Conservation (phyloP, 169 alveolate genomes). For the Ichthyophthirius multifiliis region DNA sequence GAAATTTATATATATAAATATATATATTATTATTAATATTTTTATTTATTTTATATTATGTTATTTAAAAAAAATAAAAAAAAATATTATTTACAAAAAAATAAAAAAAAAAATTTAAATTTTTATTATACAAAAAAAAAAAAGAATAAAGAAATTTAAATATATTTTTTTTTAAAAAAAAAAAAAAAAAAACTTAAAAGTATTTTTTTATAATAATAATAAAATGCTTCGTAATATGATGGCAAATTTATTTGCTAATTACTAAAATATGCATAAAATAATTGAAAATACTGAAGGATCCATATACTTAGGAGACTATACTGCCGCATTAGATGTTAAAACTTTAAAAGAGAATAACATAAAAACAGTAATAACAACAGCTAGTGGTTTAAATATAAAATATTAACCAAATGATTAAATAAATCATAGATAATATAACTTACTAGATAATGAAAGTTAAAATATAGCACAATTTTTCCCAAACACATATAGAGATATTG, state of each 20-base stretch:
- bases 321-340: conserved; percentile 28
- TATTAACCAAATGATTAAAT: conserved; percentile 8
- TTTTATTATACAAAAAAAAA: too few relatives aligned
- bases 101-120: too few relatives aligned
- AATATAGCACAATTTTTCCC: background rate
- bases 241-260: conserved; percentile 3
- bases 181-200: too few relatives aligned
- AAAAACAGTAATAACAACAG: conserved; percentile 37
- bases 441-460: background rate
- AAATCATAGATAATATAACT: conserved; percentile 13
- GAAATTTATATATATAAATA: too few relatives aligned
- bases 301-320: conserved; percentile 38
- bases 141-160: too few relatives aligned
- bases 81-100: too few relatives aligned
- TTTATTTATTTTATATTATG: too few relatives aligned
- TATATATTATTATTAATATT: too few relatives aligned
- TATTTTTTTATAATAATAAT: too few relatives aligned
- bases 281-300: conserved; percentile 24
- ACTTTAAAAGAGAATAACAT: conserved; percentile 10
- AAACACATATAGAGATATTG: background rate
- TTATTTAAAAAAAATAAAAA: too few relatives aligned
- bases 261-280: conserved; percentile 19
- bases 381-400: conserved; percentile 32
- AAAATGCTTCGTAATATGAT: too few relatives aligned
- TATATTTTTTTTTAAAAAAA: too few relatives aligned